Evolutionary conservation across 1,284 basidiomycete species (phyloP), one percentile per base, ranked within the genome.

Genomic region (Boletellus deceptivus): DNA sequence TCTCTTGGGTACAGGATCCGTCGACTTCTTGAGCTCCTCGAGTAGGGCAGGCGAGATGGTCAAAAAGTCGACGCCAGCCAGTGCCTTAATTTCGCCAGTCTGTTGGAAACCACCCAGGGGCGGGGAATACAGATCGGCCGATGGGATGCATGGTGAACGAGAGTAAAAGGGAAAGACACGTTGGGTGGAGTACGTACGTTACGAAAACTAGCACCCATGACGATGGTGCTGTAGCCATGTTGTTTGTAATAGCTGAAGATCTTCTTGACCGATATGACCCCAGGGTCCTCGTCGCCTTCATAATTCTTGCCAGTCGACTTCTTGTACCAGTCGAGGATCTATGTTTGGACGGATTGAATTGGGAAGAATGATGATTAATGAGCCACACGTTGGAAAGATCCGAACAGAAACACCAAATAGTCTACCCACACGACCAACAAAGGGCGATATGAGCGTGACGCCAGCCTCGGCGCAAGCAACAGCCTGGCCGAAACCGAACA

Each of bases 241-340:
- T 97, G 93, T 82, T 99, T 99, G 86, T 98, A 99, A 81, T 98
- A 98, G 81, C 93, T 91, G 86, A 89, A 99, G 78, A 98, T 99
- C 74, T 83, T 89, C 79, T 91, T 87, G 56, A 99, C 96, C 37
- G 93, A 96, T 70, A 84, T 72, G 60, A 99, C 96, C 81, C 96
- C 96, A 11, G 96, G 96, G 78, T 99, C 96, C 44, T 86, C 82
- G 52, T 91, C 89, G 53, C 90, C 91, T 55, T 86, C 80, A 75
- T 92, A 97, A 65, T 77, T 11, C 29, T 10, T 31, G 9, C 29
- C 29, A 5, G 29, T 31, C 29, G 29, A 10, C 10, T 31, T 31
- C 29, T 31, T 31, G 10, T 31, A 31, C 29, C 29, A 31, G 13
- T 31, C 29, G 29, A 31, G 29, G 10, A 31, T 31, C 29, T 31